A percentile compares a stretch with the other conserved stretches of the same genome.
phyloP scores from a whole-genome alignment of 108 stramenopile species.

The Nannochloropsis gaditana region DNA sequence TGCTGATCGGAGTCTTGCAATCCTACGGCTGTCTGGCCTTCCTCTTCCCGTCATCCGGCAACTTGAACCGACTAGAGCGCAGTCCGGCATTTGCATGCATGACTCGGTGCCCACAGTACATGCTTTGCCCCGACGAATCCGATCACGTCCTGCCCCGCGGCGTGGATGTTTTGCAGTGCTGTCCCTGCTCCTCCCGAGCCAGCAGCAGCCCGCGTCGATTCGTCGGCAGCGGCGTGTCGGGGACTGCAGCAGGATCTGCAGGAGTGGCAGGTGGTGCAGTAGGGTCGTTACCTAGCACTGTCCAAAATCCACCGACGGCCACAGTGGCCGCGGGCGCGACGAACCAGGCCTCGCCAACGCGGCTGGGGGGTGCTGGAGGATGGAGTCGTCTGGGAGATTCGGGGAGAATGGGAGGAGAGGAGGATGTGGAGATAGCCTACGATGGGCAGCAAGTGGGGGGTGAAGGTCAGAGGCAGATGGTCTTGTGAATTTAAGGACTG shows the following conservation, averaged over 20 bases:
- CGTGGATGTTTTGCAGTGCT: background rate
- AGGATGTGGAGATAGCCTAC: background rate
- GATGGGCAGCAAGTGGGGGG: background rate
- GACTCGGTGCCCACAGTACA: background rate
- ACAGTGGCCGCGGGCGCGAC: background rate
- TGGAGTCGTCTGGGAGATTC: background rate
- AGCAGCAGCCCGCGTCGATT: background rate
- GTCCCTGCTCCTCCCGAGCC: background rate
- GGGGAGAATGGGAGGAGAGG: background rate
- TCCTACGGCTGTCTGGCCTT: conserved; percentile 33
- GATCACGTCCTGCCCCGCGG: background rate
- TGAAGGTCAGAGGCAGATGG: background rate
- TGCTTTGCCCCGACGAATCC: background rate
- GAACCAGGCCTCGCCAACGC: background rate
- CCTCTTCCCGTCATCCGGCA: conserved; percentile 27
- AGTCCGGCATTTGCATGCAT: background rate
- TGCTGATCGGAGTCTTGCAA: conserved; percentile 48
- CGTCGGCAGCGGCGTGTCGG: background rate
- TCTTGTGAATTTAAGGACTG: background rate
- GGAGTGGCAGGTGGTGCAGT: background rate
- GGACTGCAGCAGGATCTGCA: background rate
- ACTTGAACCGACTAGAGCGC: background rate
- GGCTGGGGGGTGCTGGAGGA: background rate
- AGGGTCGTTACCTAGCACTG: background rate
- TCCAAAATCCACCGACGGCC: background rate